A percentile compares a stretch with the other conserved stretches of the same genome.
phyloP scores from a whole-genome alignment of 257 asterid species.

The Ilex aquifolium region DNA sequence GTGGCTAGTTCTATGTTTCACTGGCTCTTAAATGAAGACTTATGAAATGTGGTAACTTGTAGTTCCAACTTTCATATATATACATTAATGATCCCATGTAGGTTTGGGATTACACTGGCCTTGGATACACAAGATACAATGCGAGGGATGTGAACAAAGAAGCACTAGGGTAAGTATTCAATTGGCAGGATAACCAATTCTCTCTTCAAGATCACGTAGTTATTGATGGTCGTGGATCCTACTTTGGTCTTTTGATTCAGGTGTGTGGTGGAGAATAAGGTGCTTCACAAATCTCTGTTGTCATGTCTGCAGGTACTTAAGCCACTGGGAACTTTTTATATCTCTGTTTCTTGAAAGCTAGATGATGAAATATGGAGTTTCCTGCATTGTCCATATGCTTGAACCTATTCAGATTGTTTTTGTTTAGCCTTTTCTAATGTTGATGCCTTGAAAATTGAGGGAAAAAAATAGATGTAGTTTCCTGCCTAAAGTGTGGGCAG shows the following conservation, averaged over 20 bases:
- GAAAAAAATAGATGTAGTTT: too few relatives aligned
- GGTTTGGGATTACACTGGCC: slow-evolving; percentile 99
- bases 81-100: slow-evolving; percentile 17
- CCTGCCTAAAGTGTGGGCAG: too few relatives aligned
- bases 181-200: slow-evolving; percentile 10
- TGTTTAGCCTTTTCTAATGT: too few relatives aligned
- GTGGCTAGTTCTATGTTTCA: too few relatives aligned
- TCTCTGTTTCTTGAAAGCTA: background rate
- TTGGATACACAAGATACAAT: slow-evolving; percentile 82
- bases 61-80: background rate
- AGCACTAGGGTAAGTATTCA: slow-evolving; percentile 84
- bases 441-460: too few relatives aligned
- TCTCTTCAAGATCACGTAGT: slow-evolving; percentile 8
- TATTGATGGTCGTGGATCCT: slow-evolving; percentile 22
- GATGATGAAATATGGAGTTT: background rate
- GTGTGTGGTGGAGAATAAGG: slow-evolving; percentile 99
- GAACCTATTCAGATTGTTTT: too few relatives aligned
- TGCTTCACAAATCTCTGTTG: slow-evolving; percentile 72
- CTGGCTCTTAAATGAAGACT: background rate
- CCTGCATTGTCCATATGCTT: too few relatives aligned
- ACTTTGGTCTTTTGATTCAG: slow-evolving; percentile 37
- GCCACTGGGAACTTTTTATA: background rate
- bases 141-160: slow-evolving; percentile 76
- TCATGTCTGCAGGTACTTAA: slow-evolving; percentile 69
- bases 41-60: background rate